Conservation (phyloP, 2,329 filamentous ascomycete species). For the Cytospora schulzeri region DNA sequence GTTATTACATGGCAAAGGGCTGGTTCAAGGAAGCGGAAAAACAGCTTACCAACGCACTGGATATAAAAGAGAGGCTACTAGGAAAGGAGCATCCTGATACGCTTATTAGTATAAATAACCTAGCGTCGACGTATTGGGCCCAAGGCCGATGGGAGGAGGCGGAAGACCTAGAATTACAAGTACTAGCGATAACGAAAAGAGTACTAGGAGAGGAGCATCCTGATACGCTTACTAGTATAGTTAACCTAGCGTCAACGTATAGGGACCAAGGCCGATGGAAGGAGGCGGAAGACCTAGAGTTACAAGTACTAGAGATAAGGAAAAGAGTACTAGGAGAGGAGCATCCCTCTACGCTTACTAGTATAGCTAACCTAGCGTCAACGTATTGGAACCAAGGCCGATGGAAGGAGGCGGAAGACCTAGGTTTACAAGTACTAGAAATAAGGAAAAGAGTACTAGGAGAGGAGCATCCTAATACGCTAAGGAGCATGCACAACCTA, state of each 20-base stretch:
- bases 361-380: conserved; percentile 7
- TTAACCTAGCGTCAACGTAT: too few relatives aligned
- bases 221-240: too few relatives aligned
- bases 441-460: conserved; percentile 6
- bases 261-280: conserved; percentile 14
- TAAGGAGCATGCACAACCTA: background rate
- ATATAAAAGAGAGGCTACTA: too few relatives aligned
- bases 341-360: conserved; percentile 6
- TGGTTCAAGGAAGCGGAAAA: conserved; percentile 21
- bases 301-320: background rate
- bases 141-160: conserved; percentile 13
- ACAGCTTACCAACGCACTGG: too few relatives aligned
- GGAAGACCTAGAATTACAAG: background rate
- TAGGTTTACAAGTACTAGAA: background rate
- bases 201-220: too few relatives aligned
- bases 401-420: conserved; percentile 28
- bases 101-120: too few relatives aligned
- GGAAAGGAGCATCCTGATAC: too few relatives aligned
- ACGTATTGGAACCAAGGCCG: conserved; percentile 18
- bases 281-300: conserved; percentile 21
- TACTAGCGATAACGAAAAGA: too few relatives aligned
- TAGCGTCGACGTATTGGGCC: too few relatives aligned
- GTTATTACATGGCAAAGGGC: conserved; percentile 5
- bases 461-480: conserved; percentile 7
- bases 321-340: conserved; percentile 13